phyloP scores from a whole-genome alignment of 441 rosid genomes.

The Hypseocharis bilobata region DNA sequence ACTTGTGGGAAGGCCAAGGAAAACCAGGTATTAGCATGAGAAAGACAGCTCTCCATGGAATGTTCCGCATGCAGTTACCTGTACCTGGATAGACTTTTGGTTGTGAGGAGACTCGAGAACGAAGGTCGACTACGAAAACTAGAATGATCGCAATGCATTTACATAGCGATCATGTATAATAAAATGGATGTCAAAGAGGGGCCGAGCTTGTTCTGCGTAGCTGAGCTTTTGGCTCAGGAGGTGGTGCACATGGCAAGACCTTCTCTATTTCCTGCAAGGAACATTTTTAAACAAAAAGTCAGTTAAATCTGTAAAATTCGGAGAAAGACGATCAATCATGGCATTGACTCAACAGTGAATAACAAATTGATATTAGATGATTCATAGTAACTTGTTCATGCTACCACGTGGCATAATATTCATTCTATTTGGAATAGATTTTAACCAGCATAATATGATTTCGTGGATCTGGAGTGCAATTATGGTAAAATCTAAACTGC shows the following conservation, averaged over 20 bases:
- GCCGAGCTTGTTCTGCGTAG: slow-evolving; percentile 26
- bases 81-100: too few species aligned
- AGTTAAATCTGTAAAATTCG: background rate
- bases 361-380: background rate
- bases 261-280: slow-evolving; percentile 20
- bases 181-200: slow-evolving; percentile 14
- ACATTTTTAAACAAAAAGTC: background rate
- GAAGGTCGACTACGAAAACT: too few species aligned
- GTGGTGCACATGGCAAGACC: slow-evolving; percentile 19
- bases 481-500: too few species aligned
- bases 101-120: too few species aligned
- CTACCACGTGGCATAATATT: background rate
- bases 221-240: slow-evolving; percentile 21
- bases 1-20: too few species aligned
- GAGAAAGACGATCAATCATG: background rate
- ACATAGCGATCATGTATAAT: too few species aligned
- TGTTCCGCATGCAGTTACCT: too few species aligned
- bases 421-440: background rate
- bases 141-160: too few species aligned
- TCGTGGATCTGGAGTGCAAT: too few species aligned
- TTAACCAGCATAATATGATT: background rate
- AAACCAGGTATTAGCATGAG: background rate
- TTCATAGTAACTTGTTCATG: background rate
- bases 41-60: too few species aligned
- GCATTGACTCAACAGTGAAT: background rate